Percentiles rank a stretch among this genome's conserved stretches.
These are phyloP conservation scores for Smittium mucronatum DNA, from an alignment of 371 early-diverging fungal species.

Conservation along the genomic window DNA sequence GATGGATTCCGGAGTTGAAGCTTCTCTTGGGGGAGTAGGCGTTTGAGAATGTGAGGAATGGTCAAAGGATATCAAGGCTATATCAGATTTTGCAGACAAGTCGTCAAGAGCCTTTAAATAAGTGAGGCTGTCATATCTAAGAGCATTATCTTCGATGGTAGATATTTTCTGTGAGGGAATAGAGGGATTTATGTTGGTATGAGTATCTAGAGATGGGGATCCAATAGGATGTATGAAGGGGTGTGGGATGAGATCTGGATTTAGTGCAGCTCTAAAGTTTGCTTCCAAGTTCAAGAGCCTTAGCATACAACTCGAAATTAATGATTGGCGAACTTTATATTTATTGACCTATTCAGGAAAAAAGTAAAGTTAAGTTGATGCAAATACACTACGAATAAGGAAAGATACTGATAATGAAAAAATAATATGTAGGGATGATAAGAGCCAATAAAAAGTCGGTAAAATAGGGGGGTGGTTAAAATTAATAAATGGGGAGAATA, in stretches of 20 bases:
- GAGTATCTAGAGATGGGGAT: neutral
- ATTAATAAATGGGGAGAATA: neutral
- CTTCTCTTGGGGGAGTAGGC: neutral
- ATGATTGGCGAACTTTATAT: conserved; percentile 7
- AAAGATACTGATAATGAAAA: neutral
- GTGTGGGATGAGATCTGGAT: neutral
- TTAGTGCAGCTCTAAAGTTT: neutral
- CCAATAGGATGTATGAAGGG: neutral
- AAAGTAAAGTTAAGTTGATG: neutral
- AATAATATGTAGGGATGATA: neutral
- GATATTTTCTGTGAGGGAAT: neutral
- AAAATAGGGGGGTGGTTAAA: neutral
- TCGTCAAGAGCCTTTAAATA: neutral
- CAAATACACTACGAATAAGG: too few relatives aligned
- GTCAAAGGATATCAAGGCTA: neutral
- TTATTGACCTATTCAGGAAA: neutral
- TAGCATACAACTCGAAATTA: conserved; percentile 6
- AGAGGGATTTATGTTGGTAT: neutral
- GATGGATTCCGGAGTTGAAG: neutral
- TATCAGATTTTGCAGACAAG: neutral
- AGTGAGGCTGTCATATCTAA: neutral
- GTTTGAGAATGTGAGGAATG: neutral
- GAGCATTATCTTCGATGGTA: neutral
- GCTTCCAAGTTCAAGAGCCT: neutral
- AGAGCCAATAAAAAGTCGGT: neutral